phyloP scores from a whole-genome alignment of 2,329 filamentous ascomycete genomes.

The Byssothecium circinans region DNA sequence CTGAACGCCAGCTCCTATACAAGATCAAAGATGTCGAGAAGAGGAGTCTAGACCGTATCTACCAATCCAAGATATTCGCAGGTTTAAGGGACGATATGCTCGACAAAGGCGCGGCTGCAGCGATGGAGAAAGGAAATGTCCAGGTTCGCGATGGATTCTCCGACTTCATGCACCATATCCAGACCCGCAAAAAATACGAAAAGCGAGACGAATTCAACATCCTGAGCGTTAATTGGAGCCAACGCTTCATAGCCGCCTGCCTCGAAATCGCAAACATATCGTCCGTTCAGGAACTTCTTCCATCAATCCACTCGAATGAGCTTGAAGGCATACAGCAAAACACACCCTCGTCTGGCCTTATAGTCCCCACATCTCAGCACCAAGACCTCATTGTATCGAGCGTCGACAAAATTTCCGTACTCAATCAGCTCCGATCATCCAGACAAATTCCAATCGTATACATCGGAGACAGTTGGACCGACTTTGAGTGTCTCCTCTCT shows the following conservation, averaged over 20 bases:
- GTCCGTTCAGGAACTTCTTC: not conserved
- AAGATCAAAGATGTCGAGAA: conserved; percentile 44
- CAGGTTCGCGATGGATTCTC: conserved; percentile 43
- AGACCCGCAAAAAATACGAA: not conserved
- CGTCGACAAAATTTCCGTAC: conserved; percentile 42
- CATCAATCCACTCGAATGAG: conserved; percentile 24
- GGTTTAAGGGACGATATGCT: conserved; percentile 40
- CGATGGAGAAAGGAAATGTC: conserved; percentile 35
- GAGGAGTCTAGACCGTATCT: conserved; percentile 46
- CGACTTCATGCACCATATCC: conserved; percentile 32
- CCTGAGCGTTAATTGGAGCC: conserved; percentile 54
- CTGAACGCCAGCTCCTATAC: conserved; percentile 44
- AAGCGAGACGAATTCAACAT: conserved; percentile 31
- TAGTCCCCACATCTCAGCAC: conserved; percentile 12
- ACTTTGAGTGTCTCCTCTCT: conserved; percentile 49
- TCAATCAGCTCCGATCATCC: conserved; percentile 20
- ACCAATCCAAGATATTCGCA: conserved; percentile 44
- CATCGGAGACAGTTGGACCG: conserved; percentile 52
- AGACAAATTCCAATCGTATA: conserved; percentile 40
- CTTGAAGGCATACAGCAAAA: conserved; percentile 19
- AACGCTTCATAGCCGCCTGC: conserved; percentile 43
- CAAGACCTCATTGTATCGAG: conserved; percentile 39
- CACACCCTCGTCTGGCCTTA: conserved; percentile 19
- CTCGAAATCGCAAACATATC: conserved; percentile 13
- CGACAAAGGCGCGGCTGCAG: conserved; percentile 21